These are phyloP conservation scores for Curvularia eragrostidis DNA, from an alignment of 2,329 filamentous ascomycete species.

Conservation along the genomic window DNA sequence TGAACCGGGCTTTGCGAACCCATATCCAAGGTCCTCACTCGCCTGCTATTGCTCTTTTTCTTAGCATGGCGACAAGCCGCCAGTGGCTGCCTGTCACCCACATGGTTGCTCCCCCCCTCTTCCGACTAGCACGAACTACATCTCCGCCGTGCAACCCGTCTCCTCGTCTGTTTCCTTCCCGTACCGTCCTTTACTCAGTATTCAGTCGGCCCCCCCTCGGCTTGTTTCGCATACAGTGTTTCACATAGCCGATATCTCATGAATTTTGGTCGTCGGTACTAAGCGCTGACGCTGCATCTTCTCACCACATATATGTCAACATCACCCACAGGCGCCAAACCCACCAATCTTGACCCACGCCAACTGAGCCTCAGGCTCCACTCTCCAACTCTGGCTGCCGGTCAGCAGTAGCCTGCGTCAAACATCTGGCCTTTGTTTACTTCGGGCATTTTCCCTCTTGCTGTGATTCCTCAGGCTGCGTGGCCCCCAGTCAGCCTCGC, in stretches of 20 bases:
- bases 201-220: constrained; percentile 31
- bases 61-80: constrained; percentile 27
- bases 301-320: constrained; percentile 30
- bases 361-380: constrained; percentile 24
- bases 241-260: constrained; percentile 36
- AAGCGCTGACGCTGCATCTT: constrained; percentile 44
- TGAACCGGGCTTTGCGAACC: constrained; percentile 30
- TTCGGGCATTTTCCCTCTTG: constrained; percentile 27
- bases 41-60: constrained; percentile 29
- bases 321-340: constrained; percentile 40
- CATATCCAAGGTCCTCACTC: constrained; percentile 19
- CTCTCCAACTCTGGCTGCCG: constrained; percentile 16
- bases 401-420: constrained; percentile 30
- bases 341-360: constrained; percentile 38
- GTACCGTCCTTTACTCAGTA: constrained; percentile 29
- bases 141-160: constrained; percentile 23
- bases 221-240: constrained; percentile 35
- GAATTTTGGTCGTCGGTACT: constrained; percentile 39
- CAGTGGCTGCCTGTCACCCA: constrained; percentile 34
- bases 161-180: constrained; percentile 24
- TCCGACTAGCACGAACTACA: constrained; percentile 21
- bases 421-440: constrained; percentile 26
- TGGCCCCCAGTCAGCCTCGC: constrained; percentile 40
- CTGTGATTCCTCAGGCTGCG: constrained; percentile 26
- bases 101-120: constrained; percentile 25